Percentiles rank a stretch among this genome's conserved stretches.
Conservation (phyloP, 2,329 filamentous ascomycete species). For the Fusarium metavorans region DNA sequence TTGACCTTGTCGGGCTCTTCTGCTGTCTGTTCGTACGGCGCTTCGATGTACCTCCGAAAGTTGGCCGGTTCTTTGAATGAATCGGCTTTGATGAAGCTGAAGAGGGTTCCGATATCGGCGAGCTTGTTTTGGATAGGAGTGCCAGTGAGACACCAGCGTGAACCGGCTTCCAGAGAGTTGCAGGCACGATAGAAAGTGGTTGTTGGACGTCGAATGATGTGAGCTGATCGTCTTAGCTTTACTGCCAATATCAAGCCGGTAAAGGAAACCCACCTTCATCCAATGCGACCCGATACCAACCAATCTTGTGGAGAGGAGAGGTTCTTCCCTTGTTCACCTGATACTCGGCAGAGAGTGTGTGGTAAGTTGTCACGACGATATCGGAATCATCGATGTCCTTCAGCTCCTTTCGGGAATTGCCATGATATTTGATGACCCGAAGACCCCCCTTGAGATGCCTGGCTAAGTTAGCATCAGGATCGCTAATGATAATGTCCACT, state of each 20-base stretch:
- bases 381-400: slow-evolving; percentile 49
- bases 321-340: slow-evolving; percentile 1
- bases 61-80: neutral
- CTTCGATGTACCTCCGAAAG: neutral
- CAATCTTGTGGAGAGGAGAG: slow-evolving; percentile 48
- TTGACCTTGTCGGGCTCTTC: neutral
- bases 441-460: slow-evolving; percentile 51
- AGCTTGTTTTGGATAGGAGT: slow-evolving; percentile 1
- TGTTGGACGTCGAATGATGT: slow-evolving; percentile 61
- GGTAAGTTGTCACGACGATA: slow-evolving; percentile 62
- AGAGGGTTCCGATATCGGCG: neutral
- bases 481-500: neutral
- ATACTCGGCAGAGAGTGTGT: slow-evolving; percentile 55
- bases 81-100: neutral
- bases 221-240: slow-evolving; percentile 49
- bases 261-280: slow-evolving; percentile 55
- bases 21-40: neutral
- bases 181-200: slow-evolving; percentile 60
- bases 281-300: slow-evolving; percentile 58
- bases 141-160: slow-evolving; percentile 58
- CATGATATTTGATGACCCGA: slow-evolving; percentile 53
- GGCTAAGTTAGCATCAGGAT: neutral
- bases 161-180: slow-evolving; percentile 54
- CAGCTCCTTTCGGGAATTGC: slow-evolving; percentile 43
- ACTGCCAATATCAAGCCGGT: neutral